Base-by-base conservation (phyloP, 2,329 filamentous ascomycete genomes). In the Diaporthe sp. region DNA sequence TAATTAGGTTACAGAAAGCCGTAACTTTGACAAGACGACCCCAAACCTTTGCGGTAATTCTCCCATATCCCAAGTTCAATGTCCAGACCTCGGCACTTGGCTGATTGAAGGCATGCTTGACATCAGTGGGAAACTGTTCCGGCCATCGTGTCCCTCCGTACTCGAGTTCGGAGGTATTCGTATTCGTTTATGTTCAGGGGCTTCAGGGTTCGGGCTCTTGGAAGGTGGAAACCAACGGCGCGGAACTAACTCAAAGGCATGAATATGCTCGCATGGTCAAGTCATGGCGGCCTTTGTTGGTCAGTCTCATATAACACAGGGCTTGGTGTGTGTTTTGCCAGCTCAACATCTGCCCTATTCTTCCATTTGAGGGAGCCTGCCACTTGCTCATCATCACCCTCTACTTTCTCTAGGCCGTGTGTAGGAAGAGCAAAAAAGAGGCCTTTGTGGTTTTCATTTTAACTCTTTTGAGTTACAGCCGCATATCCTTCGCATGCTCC, bases 141-240 rank as follows among this genome's bases (percentile, higher is more conserved):
- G 15, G 25, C 60, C 60, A 17, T 62, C 37, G n/a, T 44, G 39
- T 10, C 17, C 28, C 9, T 34, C 17, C 61, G 61, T 67, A 67
- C 44, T 67, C 62, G 62, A 49, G 28, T 67, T 51, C 62, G 62
- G 44, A 6, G 12, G 62, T 68, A 68, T 68, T 51, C 62, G 44
- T 68, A 68, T 39, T 68, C 62, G 31, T 53, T 37, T 68, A n/a
- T 15, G 3, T 9, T n/a, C 28, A 37, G 31, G 28, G 62, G 44
- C 9, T 37, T 22, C 39, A 51, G 44, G 44, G 62, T 67, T 51
- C 39, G 60, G 62, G 62, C 62, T 51, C n/a, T 5, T 19, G n/a
- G 19, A 67, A 28, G 31, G 28, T 22, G 17, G 10, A 28, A 67
- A 13, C 42, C 17, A 31, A 31, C 7, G 4, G 28, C 28, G 61